Evolutionary conservation across 2,329 filamentous ascomycete species (phyloP), one percentile per base, ranked within the genome.

Genomic region (Colletotrichum endophyticum): DNA sequence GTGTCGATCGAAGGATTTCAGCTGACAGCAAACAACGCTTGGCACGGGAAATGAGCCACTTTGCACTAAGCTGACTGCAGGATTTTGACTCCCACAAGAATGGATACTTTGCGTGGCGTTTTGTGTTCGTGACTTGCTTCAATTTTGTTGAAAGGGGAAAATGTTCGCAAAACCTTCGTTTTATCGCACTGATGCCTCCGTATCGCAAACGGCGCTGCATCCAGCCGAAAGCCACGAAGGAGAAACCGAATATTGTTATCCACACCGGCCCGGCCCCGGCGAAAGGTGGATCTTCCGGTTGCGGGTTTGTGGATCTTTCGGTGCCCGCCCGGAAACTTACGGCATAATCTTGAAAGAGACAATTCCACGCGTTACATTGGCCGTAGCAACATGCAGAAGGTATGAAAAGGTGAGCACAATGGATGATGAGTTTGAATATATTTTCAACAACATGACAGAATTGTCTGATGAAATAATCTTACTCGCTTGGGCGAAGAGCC

Each of bases 361-460:
- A 7, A 13, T 49, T 2, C 0, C 9, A 12, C 9, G 4, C 0
- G 0, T 13, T n/a, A 44, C 39, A n/a, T 3, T n/a, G 39, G 16
- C 39, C 19, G 39, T 6, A 6, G 39, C 39, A 44, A 44, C 5
- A 11, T n/a, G 19, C 19, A 19, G 0, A 44, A n/a, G 19, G 19
- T 8, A 16, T 39, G 8, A 44, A 39, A 19, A 0, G 16, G 39
- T n/a, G 19, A n/a, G 1, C 19, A n/a, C 8, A n/a, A n/a, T 6
- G 0, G 19, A n/a, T 49, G 3, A 7, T 49, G 44, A 12, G 44
- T 6, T 6, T 49, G 11, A 11, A 44, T 11, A 6, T 8, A n/a
- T 4, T 19, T 44, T 19, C 3, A 11, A 19, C 5, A 44, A 16
- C 5, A n/a, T 22, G 3, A 12, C 44, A 12, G 6, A 11, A 49